These are phyloP conservation scores for Straminergon stramineum DNA, from an alignment of 225 moss, liverwort and hornwort genomes.

Conservation along the genomic window DNA sequence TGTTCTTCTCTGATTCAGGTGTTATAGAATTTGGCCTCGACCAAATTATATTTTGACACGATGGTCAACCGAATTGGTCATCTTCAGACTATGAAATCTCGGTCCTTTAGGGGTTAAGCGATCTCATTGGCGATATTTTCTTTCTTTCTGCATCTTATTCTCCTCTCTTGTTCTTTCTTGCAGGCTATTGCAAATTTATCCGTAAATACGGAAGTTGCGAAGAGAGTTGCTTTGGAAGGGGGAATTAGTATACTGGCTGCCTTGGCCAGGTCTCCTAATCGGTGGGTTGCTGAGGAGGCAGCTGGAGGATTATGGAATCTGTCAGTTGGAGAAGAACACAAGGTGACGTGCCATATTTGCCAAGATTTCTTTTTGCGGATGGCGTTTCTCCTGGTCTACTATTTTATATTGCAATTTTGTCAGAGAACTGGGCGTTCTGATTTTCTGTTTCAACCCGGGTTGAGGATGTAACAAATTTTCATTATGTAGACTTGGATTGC, in stretches of 20 bases:
- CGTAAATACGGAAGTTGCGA: slow-evolving; percentile 94
- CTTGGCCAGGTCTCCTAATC: slow-evolving; percentile 85
- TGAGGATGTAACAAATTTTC: background rate
- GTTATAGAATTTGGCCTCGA: no score
- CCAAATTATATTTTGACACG: no score
- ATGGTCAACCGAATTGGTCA: background rate
- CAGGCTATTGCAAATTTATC: slow-evolving; percentile 94
- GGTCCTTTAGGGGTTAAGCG: background rate
- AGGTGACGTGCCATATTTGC: slow-evolving; percentile 33
- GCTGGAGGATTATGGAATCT: slow-evolving; percentile 94
- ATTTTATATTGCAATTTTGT: background rate
- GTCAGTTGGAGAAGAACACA: slow-evolving; percentile 92
- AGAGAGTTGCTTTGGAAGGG: slow-evolving; percentile 82
- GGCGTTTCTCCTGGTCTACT: background rate
- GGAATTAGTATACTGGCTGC: slow-evolving; percentile 83
- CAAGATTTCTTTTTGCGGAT: background rate
- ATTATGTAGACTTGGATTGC: background rate
- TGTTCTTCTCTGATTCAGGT: background rate
- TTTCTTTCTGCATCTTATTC: background rate
- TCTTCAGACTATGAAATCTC: no score
- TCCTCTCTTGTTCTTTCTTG: background rate
- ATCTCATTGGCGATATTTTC: background rate
- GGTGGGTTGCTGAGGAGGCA: slow-evolving; percentile 95
- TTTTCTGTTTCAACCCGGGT: background rate
- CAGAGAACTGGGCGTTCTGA: background rate